Base-by-base conservation (phyloP, 345 rosid species). In the Pelargonium nanum region DNA sequence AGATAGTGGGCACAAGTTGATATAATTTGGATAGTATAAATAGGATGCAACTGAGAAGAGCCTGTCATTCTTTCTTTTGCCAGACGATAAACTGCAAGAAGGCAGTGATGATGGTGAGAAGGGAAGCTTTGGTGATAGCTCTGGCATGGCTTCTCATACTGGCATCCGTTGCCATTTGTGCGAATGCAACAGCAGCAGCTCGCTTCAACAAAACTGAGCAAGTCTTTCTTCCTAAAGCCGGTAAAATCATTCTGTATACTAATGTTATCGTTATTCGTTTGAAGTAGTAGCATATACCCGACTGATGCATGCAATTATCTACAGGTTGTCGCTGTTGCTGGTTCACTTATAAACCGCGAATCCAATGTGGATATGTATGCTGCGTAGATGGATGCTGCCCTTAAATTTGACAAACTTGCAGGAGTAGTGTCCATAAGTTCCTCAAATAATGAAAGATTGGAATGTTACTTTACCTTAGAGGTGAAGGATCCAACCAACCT, bases 261-360 rank as follows among this genome's bases (percentile, higher is more conserved):
- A 7, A 5, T 56, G 15, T 40, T n/a, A n/a, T n/a, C 15, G 48
- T 2, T 40, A 2, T 40, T 40, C 48, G 2, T 40, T 30, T 5
- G 10, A 30, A 30, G 6, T 12, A 40, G 16, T 8, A n/a, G n/a
- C n/a, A n/a, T n/a, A n/a, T n/a, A n/a, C n/a, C n/a, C n/a, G n/a
- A n/a, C 34, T 62, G 21, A 13, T 16, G 34, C 16, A 30, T 45
- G 5, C 21, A 58, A 24, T 55, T 19, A 17, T 62, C 22, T 53
- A 60, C 23, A 67, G 75, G 81, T 19, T 70, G 75, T 61, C 64
- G 78, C 19, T 73, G 81, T 63, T 77, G 78, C 75, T 53, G 2
- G 34, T 67, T 67, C 64, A 6, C 52, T 0, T 56, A 57, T 48
- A 65, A 40, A 25, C 55, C 62, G 13, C 53, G 21, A 4, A 22